Conservation (phyloP, 257 asterid genomes). For the Solanum sitiens region DNA sequence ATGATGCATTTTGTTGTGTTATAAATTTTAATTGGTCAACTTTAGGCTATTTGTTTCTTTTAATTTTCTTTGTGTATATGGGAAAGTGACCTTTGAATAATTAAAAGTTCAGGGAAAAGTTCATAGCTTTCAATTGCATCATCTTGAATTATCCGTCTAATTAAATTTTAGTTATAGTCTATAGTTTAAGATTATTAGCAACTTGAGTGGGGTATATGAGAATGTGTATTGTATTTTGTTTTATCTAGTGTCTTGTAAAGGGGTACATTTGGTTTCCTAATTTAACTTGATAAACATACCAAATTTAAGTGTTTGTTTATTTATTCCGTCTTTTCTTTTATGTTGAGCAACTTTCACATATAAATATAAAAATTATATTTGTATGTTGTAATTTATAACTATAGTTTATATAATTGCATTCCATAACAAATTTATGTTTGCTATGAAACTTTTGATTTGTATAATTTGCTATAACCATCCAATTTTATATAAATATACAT, state of each 20-base stretch:
- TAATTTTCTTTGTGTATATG: background rate
- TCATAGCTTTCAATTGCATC: background rate
- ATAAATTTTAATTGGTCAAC: background rate
- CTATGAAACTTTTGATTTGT: too few relatives aligned
- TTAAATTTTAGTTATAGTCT: background rate
- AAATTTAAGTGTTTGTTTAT: background rate
- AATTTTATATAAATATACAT: too few relatives aligned
- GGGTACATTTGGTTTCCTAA: background rate
- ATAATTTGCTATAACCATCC: too few relatives aligned
- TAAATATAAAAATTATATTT: too few relatives aligned
- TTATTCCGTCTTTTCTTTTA: too few relatives aligned
- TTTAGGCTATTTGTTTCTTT: background rate
- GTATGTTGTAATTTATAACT: too few relatives aligned
- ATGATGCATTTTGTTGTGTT: background rate
- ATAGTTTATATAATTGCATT: too few relatives aligned
- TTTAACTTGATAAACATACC: background rate
- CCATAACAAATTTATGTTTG: too few relatives aligned
- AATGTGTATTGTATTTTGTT: background rate
- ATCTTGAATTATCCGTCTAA: background rate
- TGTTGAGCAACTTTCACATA: fast-evolving
- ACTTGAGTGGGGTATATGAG: background rate
- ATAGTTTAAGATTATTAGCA: background rate
- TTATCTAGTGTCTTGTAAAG: background rate
- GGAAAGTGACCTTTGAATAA: background rate
- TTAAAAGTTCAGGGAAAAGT: background rate